phyloP scores from a whole-genome alignment of 306 rosid species.

The Citrullus mucosospermus region DNA sequence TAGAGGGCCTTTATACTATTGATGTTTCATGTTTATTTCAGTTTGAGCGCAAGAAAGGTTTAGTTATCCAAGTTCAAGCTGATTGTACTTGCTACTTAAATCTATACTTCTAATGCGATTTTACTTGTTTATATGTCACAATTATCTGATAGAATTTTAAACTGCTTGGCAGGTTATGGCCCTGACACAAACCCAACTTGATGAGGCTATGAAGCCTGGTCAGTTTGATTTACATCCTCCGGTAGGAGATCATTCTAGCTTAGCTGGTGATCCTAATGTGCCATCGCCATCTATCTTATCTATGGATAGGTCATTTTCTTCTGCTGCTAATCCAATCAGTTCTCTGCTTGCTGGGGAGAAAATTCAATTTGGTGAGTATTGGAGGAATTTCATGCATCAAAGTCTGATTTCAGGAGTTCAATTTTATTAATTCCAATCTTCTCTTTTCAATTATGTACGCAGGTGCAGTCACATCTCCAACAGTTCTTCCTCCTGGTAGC shows the following conservation, averaged over 20 bases:
- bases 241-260: slow-evolving; percentile 35
- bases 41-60: background rate
- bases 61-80: background rate
- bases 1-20: background rate
- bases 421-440: slow-evolving; percentile 3
- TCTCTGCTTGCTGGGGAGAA: slow-evolving; percentile 97
- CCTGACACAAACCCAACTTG: slow-evolving; percentile 85
- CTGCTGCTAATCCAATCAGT: slow-evolving; percentile 64
- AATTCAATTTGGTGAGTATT: slow-evolving; percentile 88
- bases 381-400: background rate
- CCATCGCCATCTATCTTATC: slow-evolving; percentile 59
- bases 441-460: slow-evolving; percentile 10
- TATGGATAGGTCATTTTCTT: slow-evolving; percentile 52
- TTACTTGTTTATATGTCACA: background rate
- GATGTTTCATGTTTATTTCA: background rate
- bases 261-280: slow-evolving; percentile 46
- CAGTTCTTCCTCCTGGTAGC: slow-evolving; percentile 57
- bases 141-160: background rate
- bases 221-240: slow-evolving; percentile 64
- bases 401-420: slow-evolving; percentile 9
- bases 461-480: slow-evolving; percentile 97
- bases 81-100: background rate
- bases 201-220: slow-evolving; percentile 87
- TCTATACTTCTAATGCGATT: background rate
- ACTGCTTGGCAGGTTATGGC: slow-evolving; percentile 59